Base-by-base conservation (phyloP, 169 alveolate genomes). In the Plasmodium adleri region DNA sequence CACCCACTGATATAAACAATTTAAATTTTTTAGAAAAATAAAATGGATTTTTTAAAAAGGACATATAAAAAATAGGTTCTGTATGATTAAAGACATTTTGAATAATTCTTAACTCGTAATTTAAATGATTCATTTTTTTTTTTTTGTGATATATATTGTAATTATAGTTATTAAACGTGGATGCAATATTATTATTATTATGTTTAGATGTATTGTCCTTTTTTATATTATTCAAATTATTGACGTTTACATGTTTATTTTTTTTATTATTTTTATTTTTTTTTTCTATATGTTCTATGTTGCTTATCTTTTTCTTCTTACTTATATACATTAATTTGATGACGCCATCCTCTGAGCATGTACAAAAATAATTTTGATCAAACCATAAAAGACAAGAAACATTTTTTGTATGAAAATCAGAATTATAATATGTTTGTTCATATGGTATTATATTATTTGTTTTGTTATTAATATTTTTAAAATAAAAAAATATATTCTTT, bases 281-380 rank as follows among this genome's bases (percentile, higher is more conserved):
- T 12, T n/a, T 56, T 56, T 56, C 6, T 6, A 56, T 17, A 13
- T 12, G 0, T 56, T 56, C 24, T 56, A 0, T 5, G 1, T 39
- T 39, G 10, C 47, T 39, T 39, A 39, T 39, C 5, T 39, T 5
- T 39, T 39, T 39, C 47, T 39, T 39, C 47, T 39, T 39, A 39
- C 2, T 22, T 22, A 78, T 10, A 1, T 78, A 45, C n/a, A 83
- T 47, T 9, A 83, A 9, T 17, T 83, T 83, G 6, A 83, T 68
- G 13, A 66, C 59, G 1, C 91, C 91, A 58, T 83, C 91, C 20
- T 83, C 91, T 17, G 91, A 83, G 22, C 86, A 83, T 7, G 91
- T 83, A 17, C 73, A 43, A 0, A 83, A 58, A 70, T 83, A 83
- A 13, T 50, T 70, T 70, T 70, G 32, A 15, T 58, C 71, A 12